Conservation (phyloP, 202 grass and related monocot species). For the Digitaria exilis region DNA sequence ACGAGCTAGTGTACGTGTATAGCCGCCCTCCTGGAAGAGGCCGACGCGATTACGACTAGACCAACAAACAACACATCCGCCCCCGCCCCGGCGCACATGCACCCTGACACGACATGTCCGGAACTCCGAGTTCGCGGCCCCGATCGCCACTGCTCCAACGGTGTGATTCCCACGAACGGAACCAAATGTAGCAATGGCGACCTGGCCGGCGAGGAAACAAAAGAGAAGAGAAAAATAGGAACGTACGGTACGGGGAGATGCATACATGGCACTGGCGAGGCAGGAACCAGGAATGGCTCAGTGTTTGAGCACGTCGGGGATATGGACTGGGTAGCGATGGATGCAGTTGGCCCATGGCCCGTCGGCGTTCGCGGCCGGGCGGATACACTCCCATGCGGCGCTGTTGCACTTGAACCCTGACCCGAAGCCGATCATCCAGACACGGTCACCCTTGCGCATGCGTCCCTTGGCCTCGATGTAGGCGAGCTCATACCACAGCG, state of each 20-base stretch:
- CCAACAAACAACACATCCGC: background rate
- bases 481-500: slow-evolving; percentile 90
- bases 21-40: background rate
- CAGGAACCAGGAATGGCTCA: background rate
- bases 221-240: background rate
- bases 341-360: slow-evolving; percentile 75
- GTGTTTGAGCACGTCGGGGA: slow-evolving; percentile 81
- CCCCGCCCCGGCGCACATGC: background rate
- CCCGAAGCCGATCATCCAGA: slow-evolving; percentile 65
- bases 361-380: slow-evolving; percentile 50
- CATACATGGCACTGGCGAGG: too few species aligned
- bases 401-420: slow-evolving; percentile 88
- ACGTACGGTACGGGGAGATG: background rate
- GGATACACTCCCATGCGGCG: slow-evolving; percentile 80
- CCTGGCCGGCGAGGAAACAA: background rate
- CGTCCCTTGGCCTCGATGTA: slow-evolving; percentile 71
- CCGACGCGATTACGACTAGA: background rate
- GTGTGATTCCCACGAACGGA: background rate
- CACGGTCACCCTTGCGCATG: slow-evolving; percentile 62
- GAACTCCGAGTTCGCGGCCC: background rate
- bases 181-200: background rate
- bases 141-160: background rate
- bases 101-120: background rate
- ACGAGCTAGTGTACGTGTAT: background rate
- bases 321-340: slow-evolving; percentile 75